A percentile compares a stretch with the other conserved stretches of the same genome.
phyloP scores from a whole-genome alignment of 2,329 filamentous ascomycete genomes.

The Fusarium sublunatum region DNA sequence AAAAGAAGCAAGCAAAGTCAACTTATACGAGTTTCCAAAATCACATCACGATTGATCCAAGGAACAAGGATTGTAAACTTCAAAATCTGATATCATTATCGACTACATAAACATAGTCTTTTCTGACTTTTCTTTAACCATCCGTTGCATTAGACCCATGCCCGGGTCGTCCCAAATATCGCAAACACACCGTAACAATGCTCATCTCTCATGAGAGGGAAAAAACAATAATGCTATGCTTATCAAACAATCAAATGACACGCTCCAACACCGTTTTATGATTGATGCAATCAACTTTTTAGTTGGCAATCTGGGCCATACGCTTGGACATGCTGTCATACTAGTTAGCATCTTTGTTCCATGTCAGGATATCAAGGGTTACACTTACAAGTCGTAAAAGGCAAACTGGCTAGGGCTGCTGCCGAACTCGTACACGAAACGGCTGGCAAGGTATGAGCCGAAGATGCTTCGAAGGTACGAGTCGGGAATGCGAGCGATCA shows the following conservation, averaged over 20 bases:
- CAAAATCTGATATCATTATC: conserved; percentile 40
- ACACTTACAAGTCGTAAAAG: conserved; percentile 95
- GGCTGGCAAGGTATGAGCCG: conserved; percentile 91
- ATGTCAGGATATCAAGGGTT: background rate
- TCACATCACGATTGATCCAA: background rate
- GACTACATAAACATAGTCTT: conserved; percentile 43
- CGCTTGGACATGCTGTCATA: conserved; percentile 71
- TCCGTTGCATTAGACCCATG: conserved; percentile 33
- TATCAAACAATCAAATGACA: conserved; percentile 37
- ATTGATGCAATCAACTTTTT: conserved; percentile 23
- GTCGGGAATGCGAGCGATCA: conserved; percentile 88
- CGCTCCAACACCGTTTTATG: conserved; percentile 37
- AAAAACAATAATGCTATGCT: conserved; percentile 45
- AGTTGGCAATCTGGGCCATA: conserved; percentile 60
- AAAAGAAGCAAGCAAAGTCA: conserved; percentile 8
- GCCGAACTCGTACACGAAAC: conserved; percentile 96
- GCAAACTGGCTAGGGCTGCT: conserved; percentile 94
- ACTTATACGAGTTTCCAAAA: conserved; percentile 2
- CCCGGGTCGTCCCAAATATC: conserved; percentile 43
- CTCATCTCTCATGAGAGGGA: conserved; percentile 40
- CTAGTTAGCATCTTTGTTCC: conserved; percentile 47
- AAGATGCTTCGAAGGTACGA: conserved; percentile 95
- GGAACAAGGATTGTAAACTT: conserved; percentile 23
- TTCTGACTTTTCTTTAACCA: conserved; percentile 47
- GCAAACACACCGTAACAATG: conserved; percentile 45